Percentiles rank a stretch among this genome's conserved stretches.
Conservation (phyloP, 371 early-diverging fungal genomes). For the Mucor lusitanicus region DNA sequence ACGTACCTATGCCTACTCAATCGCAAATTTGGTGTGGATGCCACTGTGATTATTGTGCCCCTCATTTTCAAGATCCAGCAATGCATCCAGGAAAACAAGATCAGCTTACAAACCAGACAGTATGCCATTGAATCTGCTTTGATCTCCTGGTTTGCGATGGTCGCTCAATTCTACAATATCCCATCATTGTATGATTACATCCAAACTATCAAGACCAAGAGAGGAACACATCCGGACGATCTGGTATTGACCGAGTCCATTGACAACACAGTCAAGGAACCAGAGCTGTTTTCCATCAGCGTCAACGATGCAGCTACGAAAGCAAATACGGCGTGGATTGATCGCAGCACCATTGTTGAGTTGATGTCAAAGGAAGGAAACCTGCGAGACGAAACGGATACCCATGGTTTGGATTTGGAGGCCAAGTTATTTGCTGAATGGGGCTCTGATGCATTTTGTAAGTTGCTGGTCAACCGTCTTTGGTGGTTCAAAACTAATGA, state of each 20-base stretch:
- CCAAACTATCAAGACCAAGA: background rate
- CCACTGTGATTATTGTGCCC: slow-evolving; percentile 59
- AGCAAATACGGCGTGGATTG: slow-evolving; percentile 15
- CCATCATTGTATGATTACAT: slow-evolving; percentile 23
- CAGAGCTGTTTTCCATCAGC: background rate
- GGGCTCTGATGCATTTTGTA: slow-evolving; percentile 39
- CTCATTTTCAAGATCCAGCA: slow-evolving; percentile 64
- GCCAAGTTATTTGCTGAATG: slow-evolving; percentile 49
- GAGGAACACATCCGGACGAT: background rate
- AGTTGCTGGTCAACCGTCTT: background rate
- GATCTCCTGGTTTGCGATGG: slow-evolving; percentile 46
- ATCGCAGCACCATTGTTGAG: slow-evolving; percentile 31
- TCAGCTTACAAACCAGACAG: slow-evolving; percentile 40
- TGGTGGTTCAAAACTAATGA: background rate
- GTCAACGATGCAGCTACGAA: background rate
- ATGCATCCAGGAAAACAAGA: slow-evolving; percentile 25
- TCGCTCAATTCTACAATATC: slow-evolving; percentile 38
- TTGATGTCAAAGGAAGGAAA: slow-evolving; percentile 24
- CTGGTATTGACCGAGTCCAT: slow-evolving; percentile 1
- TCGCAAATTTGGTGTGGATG: slow-evolving; percentile 60
- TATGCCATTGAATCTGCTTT: slow-evolving; percentile 57
- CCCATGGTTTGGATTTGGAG: slow-evolving; percentile 46
- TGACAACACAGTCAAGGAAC: background rate
- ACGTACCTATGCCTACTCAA: slow-evolving; percentile 52
- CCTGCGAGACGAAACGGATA: slow-evolving; percentile 36